These are phyloP conservation scores for Moringa oleifera DNA, from an alignment of 345 rosid genomes.

Conservation along the genomic window DNA sequence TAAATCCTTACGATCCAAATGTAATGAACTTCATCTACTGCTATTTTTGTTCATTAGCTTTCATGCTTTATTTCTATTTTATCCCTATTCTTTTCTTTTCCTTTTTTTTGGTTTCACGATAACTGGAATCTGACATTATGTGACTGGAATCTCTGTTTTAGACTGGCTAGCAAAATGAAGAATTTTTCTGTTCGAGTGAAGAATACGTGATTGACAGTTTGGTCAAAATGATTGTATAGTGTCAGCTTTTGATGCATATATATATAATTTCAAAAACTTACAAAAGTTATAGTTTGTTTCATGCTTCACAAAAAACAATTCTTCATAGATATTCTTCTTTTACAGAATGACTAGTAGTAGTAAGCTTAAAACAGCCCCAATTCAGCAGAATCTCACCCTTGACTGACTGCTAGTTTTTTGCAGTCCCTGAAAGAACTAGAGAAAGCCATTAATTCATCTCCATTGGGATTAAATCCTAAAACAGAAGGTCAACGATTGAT, in stretches of 20 bases:
- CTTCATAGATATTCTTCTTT: background rate
- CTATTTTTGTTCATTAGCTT: background rate
- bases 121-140: background rate
- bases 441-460: constrained; percentile 80
- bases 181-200: background rate
- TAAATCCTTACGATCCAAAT: constrained; percentile 89
- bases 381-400: background rate
- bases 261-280: background rate
- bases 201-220: background rate
- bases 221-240: constrained; percentile 1
- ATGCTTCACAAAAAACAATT: background rate
- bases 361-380: background rate
- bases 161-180: constrained; percentile 1
- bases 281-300: background rate
- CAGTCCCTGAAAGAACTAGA: constrained; percentile 81
- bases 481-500: constrained; percentile 76
- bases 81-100: background rate
- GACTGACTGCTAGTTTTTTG: constrained; percentile 7
- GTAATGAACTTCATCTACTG: constrained; percentile 31
- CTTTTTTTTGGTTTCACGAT: background rate
- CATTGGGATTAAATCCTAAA: constrained; percentile 83
- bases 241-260: background rate
- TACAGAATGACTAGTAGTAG: background rate
- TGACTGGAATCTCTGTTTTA: background rate
- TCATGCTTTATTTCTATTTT: background rate